Conservation (phyloP, 1,284 basidiomycete genomes). For the Ganoderma meredithae region DNA sequence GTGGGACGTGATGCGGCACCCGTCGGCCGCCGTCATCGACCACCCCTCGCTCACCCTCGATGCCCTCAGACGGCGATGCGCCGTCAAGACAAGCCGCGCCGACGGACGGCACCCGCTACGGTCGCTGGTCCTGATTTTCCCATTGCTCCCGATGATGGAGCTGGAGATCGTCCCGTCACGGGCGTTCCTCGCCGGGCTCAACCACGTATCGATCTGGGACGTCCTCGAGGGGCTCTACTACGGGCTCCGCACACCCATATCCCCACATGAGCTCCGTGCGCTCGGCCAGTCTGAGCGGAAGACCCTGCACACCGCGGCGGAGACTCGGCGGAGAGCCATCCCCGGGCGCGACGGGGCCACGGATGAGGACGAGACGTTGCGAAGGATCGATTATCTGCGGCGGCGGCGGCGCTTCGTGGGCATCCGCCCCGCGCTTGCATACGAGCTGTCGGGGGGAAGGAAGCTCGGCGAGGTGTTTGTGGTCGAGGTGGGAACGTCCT, state of each 20-base stretch:
- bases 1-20: conserved; percentile 14
- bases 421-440: conserved; percentile 16
- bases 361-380: conserved; percentile 13
- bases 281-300: neutral
- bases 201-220: conserved; percentile 23
- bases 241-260: conserved; percentile 8
- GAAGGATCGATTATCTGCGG: conserved; percentile 32
- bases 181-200: neutral
- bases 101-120: conserved; percentile 5
- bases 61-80: conserved; percentile 1
- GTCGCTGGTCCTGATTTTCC: conserved; percentile 20
- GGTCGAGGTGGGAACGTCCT: conserved; percentile 17
- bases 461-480: conserved; percentile 28
- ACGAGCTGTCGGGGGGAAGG: conserved; percentile 16
- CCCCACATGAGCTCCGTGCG: conserved; percentile 1
- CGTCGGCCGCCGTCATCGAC: neutral
- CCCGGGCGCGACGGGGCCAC: too few species aligned
- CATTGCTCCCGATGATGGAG: conserved; percentile 4
- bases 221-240: conserved; percentile 27
- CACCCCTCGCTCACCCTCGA: conserved; percentile 1
- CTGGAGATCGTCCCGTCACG: conserved; percentile 14
- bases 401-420: conserved; percentile 27
- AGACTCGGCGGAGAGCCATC: neutral
- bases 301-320: neutral
- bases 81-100: conserved; percentile 9